Evolutionary conservation across 73 alveolate species (phyloP), one percentile per base, ranked within the genome.

Genomic region (Breviolum minutum): DNA sequence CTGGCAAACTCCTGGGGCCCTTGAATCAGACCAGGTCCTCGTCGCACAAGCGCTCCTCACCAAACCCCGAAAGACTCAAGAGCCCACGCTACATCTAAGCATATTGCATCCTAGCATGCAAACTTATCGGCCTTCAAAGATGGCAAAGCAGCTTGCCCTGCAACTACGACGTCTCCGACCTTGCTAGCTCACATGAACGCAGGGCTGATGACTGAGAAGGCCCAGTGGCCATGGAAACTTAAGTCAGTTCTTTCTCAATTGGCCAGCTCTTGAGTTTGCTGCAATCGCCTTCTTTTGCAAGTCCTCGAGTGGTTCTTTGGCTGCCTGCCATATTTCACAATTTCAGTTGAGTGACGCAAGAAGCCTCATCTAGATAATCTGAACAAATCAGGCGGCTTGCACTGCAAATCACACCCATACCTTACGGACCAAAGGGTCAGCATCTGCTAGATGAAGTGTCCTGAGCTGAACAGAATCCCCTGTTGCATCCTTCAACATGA

Each of bases 101-200:
- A 9, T 22, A 10, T 73, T 22, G 5, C 83, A 26, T 26, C 30
- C 2, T 20, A 24, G 11, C 61, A 60, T 8, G 63, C 27, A n/a
- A 7, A 19, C 27, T 48, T 13, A 27, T 7, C 9, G 60, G 16
- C 95, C 81, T 69, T 32, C 73, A 88, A 61, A n/a, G 74, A 30
- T 14, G 95, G 95, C 81, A 88, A 30, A 71, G 95, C 95, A 8
- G 95, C 66, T 70, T 88, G 95, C 26, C 95, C 95, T 17, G 95
- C 95, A n/a, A 88, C 95, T 11, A 88, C 95, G 12, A 88, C 95
- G 19, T 88, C 95, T 6, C 95, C 95, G 48, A 88, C 95, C 95
- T 88, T n/a, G 54, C 93, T 8, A 8, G 40, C 9, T 54, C 93
- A 83, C 71, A n/a, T 40, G 54, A 40, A 40, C 54, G 54, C 54